A percentile compares a stretch with the other conserved stretches of the same genome.
Evolutionary conservation across 352 stramenopile species (phyloP).

Genomic region (Pythium folliculosum): DNA sequence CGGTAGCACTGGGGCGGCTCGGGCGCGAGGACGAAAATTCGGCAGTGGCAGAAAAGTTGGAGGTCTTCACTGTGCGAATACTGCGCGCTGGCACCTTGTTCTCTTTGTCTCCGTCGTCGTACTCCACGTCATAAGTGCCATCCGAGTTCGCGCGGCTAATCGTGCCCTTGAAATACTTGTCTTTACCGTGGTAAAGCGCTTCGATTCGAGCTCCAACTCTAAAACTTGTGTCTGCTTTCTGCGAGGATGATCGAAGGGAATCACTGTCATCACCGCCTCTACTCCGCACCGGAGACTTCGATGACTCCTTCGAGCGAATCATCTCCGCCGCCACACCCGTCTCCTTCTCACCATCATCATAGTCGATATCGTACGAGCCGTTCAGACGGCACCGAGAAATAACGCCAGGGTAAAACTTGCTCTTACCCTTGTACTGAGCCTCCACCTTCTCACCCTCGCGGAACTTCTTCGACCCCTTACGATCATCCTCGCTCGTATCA

Average conservation of each 20-base stretch:
- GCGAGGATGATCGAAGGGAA: background rate
- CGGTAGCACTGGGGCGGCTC: constrained; percentile 34
- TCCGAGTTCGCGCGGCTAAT: constrained; percentile 42
- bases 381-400: constrained; percentile 54
- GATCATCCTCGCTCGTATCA: constrained; percentile 7
- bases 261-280: background rate
- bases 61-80: constrained; percentile 24
- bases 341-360: constrained; percentile 69
- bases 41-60: constrained; percentile 32
- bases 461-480: background rate
- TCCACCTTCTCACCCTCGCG: background rate
- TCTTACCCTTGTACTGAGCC: constrained; percentile 45
- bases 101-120: constrained; percentile 79
- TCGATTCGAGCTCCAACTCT: constrained; percentile 14
- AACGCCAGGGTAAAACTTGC: constrained; percentile 47
- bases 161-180: constrained; percentile 53
- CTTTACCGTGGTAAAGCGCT: constrained; percentile 48
- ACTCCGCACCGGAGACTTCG: constrained; percentile 5
- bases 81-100: constrained; percentile 28
- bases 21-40: constrained; percentile 42
- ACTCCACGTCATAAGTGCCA: constrained; percentile 71
- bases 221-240: constrained; percentile 11
- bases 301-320: constrained; percentile 13
- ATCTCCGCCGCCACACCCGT: constrained; percentile 28
- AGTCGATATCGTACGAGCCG: constrained; percentile 68